These are phyloP conservation scores for Alternaria angustiovoidea DNA, from an alignment of 2,329 filamentous ascomycete species.

Conservation along the genomic window DNA sequence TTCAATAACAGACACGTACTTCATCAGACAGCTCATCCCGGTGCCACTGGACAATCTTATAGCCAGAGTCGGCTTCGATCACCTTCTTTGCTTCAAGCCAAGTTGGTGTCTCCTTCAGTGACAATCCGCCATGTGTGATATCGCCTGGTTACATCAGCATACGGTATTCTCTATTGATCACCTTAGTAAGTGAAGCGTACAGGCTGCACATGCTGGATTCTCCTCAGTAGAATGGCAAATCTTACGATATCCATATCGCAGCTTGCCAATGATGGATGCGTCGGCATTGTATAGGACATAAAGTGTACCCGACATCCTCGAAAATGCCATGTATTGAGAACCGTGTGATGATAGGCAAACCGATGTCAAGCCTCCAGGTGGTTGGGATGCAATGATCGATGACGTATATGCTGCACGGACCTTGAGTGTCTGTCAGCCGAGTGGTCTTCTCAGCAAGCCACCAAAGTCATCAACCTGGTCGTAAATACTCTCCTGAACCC, in stretches of 20 bases:
- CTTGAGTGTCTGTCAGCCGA: too few species aligned
- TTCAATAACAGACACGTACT: too few species aligned
- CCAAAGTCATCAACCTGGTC: too few species aligned
- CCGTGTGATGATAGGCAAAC: too few species aligned
- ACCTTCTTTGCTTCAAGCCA: background rate
- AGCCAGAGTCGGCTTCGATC: background rate
- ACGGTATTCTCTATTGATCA: too few species aligned
- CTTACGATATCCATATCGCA: background rate
- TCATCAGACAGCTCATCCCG: too few species aligned
- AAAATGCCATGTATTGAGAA: background rate
- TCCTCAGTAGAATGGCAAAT: constrained; percentile 1
- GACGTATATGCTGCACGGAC: too few species aligned
- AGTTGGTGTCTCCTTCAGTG: background rate
- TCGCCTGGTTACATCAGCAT: background rate
- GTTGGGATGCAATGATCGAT: too few species aligned
- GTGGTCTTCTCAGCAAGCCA: too few species aligned
- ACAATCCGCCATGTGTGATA: constrained; percentile 1
- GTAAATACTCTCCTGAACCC: too few species aligned
- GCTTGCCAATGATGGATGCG: constrained; percentile 1
- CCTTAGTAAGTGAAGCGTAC: background rate
- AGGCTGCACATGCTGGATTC: constrained; percentile 3
- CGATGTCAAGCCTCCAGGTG: too few species aligned
- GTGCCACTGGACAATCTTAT: too few species aligned
- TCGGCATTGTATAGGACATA: constrained; percentile 1
- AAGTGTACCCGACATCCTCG: background rate